Percentiles rank a stretch among this genome's conserved stretches.
Evolutionary conservation across 495 filamentous ascomycete species (phyloP).

Genomic region (Massariosphaeria phaeospora): DNA sequence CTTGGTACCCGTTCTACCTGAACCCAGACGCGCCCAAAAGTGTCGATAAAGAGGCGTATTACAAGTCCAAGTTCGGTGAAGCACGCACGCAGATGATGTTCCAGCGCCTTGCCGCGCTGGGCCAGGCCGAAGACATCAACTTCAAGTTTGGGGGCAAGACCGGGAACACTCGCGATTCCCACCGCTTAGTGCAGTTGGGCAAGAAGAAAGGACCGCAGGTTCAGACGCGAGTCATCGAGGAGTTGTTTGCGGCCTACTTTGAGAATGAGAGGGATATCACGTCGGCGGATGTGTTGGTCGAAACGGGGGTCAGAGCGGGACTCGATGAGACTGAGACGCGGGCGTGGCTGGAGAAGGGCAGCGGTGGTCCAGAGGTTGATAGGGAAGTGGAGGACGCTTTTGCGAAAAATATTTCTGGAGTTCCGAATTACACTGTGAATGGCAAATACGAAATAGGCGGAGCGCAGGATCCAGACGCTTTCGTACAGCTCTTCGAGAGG

Average conservation of each 20-base stretch:
- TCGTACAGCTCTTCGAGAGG: conserved; percentile 38
- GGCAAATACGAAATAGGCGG: conserved; percentile 38
- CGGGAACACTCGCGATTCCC: conserved; percentile 73
- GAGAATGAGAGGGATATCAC: conserved; percentile 77
- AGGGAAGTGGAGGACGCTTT: conserved; percentile 59
- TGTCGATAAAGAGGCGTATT: conserved; percentile 54
- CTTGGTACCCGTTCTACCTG: conserved; percentile 77
- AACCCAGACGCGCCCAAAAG: conserved; percentile 58
- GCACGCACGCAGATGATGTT: conserved; percentile 54
- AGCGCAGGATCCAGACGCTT: conserved; percentile 40
- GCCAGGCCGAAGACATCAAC: conserved; percentile 60
- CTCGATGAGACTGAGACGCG: conserved; percentile 56
- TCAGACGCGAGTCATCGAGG: conserved; percentile 61
- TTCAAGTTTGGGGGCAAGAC: conserved; percentile 69
- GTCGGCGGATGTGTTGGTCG: conserved; percentile 52
- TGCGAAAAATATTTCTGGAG: conserved; percentile 56
- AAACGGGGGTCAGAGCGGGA: conserved; percentile 60
- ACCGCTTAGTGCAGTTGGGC: conserved; percentile 67
- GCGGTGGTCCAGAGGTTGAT: conserved; percentile 66
- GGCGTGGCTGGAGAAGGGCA: conserved; percentile 58
- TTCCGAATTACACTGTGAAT: conserved; percentile 63
- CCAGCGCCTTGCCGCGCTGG: conserved; percentile 53
- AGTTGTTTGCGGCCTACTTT: conserved; percentile 69
- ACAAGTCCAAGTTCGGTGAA: conserved; percentile 54
- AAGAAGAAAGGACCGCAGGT: conserved; percentile 52